A percentile compares a stretch with the other conserved stretches of the same genome.
These are phyloP conservation scores for Penicillium atrosanguineum DNA, from an alignment of 495 filamentous ascomycete genomes.

Conservation along the genomic window DNA sequence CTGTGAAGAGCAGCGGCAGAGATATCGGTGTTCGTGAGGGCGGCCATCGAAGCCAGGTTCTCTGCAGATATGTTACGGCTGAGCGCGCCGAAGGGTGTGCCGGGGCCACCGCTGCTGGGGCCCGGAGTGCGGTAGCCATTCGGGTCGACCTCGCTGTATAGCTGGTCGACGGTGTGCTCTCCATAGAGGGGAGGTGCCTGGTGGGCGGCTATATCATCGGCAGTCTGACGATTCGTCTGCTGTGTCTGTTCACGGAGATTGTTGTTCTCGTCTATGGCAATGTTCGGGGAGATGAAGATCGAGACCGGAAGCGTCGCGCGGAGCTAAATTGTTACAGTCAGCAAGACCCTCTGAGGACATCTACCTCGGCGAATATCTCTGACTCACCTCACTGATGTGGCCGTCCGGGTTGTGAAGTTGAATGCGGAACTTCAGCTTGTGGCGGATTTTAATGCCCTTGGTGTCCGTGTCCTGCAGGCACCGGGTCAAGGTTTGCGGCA, in stretches of 20 bases:
- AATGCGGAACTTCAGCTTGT: slow-evolving; percentile 83
- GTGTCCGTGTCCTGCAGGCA: slow-evolving; percentile 87
- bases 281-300: slow-evolving; percentile 90
- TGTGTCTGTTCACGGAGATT: slow-evolving; percentile 58
- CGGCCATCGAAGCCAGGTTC: slow-evolving; percentile 65
- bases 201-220: slow-evolving; percentile 45
- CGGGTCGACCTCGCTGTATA: slow-evolving; percentile 81
- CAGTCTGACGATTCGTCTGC: slow-evolving; percentile 30
- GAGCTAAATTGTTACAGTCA: slow-evolving; percentile 45
- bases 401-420: slow-evolving; percentile 91
- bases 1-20: slow-evolving; percentile 58
- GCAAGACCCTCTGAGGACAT: neutral
- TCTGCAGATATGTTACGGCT: slow-evolving; percentile 78
- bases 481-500: slow-evolving; percentile 72
- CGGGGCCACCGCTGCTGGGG: slow-evolving; percentile 61
- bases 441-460: slow-evolving; percentile 78
- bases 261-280: slow-evolving; percentile 78
- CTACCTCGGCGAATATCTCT: neutral
- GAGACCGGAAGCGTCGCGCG: slow-evolving; percentile 82
- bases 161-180: slow-evolving; percentile 79
- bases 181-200: slow-evolving; percentile 83
- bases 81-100: slow-evolving; percentile 71
- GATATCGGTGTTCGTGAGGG: slow-evolving; percentile 51
- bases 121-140: slow-evolving; percentile 74
- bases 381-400: slow-evolving; percentile 77